phyloP scores from a whole-genome alignment of 495 filamentous ascomycete genomes.

The Aspergillus avenaceus region DNA sequence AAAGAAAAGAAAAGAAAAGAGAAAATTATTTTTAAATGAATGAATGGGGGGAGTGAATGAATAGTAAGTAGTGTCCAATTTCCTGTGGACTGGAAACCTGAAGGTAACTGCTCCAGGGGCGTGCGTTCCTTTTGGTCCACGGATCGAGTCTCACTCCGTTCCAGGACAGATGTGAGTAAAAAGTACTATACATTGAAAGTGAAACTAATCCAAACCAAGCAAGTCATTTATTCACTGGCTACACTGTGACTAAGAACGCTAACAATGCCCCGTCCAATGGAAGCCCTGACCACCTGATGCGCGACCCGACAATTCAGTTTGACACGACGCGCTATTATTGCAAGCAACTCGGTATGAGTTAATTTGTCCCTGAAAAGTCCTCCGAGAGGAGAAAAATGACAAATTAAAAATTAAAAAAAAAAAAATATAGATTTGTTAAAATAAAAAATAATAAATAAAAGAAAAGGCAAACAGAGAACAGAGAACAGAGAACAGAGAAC shows the following conservation, averaged over 20 bases:
- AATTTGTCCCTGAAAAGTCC: not conserved
- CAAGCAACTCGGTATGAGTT: not conserved
- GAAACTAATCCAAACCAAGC: not conserved
- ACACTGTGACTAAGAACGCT: not conserved
- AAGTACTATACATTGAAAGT: no score
- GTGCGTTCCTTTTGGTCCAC: conserved; percentile 2
- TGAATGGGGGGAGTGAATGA: not conserved
- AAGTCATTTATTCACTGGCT: not conserved
- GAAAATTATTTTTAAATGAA: not conserved
- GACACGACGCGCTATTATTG: conserved; percentile 5
- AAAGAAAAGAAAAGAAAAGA: no score
- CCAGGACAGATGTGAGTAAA: conserved; percentile 1
- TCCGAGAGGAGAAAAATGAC: not conserved
- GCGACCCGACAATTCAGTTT: conserved; percentile 4
- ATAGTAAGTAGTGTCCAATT: not conserved
- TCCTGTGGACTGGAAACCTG: not conserved
- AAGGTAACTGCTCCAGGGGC: not conserved
- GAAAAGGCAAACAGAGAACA: no score
- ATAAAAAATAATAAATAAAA: not conserved
- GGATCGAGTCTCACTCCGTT: conserved; percentile 6
- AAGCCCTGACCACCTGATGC: not conserved
- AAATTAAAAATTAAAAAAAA: not conserved
- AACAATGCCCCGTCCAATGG: not conserved
- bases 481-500: no score
- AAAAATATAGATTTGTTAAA: not conserved